A percentile compares a stretch with the other conserved stretches of the same genome.
Conservation (phyloP, 2,329 filamentous ascomycete species). For the Exophiala sideris region DNA sequence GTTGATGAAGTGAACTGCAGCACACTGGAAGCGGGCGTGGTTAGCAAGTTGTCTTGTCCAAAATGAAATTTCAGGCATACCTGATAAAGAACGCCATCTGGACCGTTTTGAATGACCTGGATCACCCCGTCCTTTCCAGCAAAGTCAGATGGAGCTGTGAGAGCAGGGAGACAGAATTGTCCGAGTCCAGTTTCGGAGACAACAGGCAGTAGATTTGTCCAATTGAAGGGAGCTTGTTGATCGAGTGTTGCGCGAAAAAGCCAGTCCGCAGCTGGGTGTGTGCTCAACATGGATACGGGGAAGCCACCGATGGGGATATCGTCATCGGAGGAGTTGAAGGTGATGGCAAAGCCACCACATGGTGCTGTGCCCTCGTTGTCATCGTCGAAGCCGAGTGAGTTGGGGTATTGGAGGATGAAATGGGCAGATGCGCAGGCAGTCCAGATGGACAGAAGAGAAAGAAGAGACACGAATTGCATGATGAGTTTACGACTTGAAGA, state of each 20-base stretch:
- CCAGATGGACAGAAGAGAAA: conserved; percentile 12
- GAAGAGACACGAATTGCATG: conserved; percentile 5
- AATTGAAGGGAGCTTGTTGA: conserved; percentile 62
- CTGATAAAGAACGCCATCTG: conserved; percentile 24
- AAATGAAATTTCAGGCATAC: conserved; percentile 1
- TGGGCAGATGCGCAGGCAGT: conserved; percentile 44
- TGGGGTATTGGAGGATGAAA: conserved; percentile 54
- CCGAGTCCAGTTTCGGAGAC: conserved; percentile 60
- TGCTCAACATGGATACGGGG: conserved; percentile 45
- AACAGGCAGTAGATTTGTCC: conserved; percentile 58
- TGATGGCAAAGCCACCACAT: conserved; percentile 48
- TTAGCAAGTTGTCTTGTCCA: background rate
- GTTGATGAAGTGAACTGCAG: conserved; percentile 24
- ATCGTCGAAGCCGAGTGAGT: conserved; percentile 48
- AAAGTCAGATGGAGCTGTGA: conserved; percentile 37
- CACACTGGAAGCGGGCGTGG: conserved; percentile 14
- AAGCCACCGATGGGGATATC: conserved; percentile 48
- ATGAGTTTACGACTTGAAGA: background rate
- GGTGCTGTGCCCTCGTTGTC: conserved; percentile 46
- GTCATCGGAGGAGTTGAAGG: conserved; percentile 43
- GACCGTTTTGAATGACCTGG: conserved; percentile 20
- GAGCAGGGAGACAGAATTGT: conserved; percentile 62
- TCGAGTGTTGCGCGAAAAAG: conserved; percentile 48
- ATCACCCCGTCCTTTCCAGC: conserved; percentile 18
- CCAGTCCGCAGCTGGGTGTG: conserved; percentile 24